Percentiles rank a stretch among this genome's conserved stretches.
Conservation (phyloP, 1,284 basidiomycete species). For the Violaceomyces palustris region DNA sequence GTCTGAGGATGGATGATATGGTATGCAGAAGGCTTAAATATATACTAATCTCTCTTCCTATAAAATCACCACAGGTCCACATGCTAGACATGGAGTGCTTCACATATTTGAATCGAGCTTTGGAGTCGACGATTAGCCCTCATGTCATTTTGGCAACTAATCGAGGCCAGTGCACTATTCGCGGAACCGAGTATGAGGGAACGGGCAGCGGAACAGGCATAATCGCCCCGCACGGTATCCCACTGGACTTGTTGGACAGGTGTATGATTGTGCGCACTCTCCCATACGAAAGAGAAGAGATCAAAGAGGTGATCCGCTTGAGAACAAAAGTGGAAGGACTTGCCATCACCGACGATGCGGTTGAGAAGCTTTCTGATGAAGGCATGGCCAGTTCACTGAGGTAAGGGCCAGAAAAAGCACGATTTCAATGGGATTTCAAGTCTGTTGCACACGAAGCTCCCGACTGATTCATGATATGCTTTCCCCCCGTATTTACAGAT, state of each 20-base stretch:
- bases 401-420: too few relatives aligned
- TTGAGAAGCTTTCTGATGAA: constrained; percentile 75
- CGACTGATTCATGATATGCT: not conserved
- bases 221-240: constrained; percentile 85
- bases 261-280: constrained; percentile 96
- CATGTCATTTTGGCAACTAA: constrained; percentile 97
- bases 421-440: not conserved
- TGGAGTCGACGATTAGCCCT: constrained; percentile 93
- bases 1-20: too few relatives aligned
- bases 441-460: not conserved
- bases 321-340: constrained; percentile 82
- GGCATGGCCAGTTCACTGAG: constrained; percentile 79
- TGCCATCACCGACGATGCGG: constrained; percentile 68
- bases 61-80: too few relatives aligned
- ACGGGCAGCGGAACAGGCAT: constrained; percentile 63
- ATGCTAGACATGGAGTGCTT: constrained; percentile 99
- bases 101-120: constrained; percentile 90
- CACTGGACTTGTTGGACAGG: constrained; percentile 86
- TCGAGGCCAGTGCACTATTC: constrained; percentile 81
- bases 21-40: too few relatives aligned
- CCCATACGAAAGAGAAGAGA: constrained; percentile 75
- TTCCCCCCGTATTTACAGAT: constrained; percentile 58
- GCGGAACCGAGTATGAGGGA: constrained; percentile 66
- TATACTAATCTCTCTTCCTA: not conserved
- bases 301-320: constrained; percentile 78